These are phyloP conservation scores for Kwoniella sp. DNA, from an alignment of 768 basidiomycete genomes.

Conservation along the genomic window DNA sequence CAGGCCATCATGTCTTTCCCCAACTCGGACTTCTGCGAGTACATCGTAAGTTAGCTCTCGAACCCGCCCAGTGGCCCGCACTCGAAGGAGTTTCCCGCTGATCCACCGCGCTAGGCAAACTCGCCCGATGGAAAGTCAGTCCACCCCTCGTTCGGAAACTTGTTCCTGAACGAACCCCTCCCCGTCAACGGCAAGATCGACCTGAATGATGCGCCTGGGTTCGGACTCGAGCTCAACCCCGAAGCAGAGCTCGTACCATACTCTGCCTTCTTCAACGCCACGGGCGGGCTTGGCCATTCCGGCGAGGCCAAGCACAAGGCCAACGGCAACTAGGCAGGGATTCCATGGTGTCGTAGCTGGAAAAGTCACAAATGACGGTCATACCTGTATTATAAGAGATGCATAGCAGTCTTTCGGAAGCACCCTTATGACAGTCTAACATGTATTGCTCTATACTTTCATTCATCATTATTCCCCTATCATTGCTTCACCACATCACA, in stretches of 20 bases:
- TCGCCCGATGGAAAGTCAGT: slow-evolving; percentile 53
- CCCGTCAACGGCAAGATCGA: slow-evolving; percentile 52
- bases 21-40: slow-evolving; percentile 51
- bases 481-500: too few relatives aligned
- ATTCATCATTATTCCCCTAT: too few relatives aligned
- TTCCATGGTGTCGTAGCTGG: too few relatives aligned
- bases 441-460: too few relatives aligned
- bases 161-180: slow-evolving; percentile 53
- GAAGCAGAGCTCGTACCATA: slow-evolving; percentile 49
- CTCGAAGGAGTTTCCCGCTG: too few relatives aligned
- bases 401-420: too few relatives aligned
- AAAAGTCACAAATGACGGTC: too few relatives aligned
- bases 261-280: slow-evolving; percentile 32
- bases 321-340: neutral
- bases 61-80: too few relatives aligned
- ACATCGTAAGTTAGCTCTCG: slow-evolving; percentile 42
- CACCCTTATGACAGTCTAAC: too few relatives aligned
- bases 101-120: slow-evolving; percentile 50
- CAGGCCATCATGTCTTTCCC: slow-evolving; percentile 55
- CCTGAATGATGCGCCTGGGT: slow-evolving; percentile 51
- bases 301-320: slow-evolving; percentile 18
- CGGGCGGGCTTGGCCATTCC: slow-evolving; percentile 27
- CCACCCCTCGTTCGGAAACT: slow-evolving; percentile 53
- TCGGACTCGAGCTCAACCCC: slow-evolving; percentile 53
- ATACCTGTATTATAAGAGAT: too few relatives aligned